Base-by-base conservation (phyloP, 768 basidiomycete genomes). In the Tephrocybe rancida region DNA sequence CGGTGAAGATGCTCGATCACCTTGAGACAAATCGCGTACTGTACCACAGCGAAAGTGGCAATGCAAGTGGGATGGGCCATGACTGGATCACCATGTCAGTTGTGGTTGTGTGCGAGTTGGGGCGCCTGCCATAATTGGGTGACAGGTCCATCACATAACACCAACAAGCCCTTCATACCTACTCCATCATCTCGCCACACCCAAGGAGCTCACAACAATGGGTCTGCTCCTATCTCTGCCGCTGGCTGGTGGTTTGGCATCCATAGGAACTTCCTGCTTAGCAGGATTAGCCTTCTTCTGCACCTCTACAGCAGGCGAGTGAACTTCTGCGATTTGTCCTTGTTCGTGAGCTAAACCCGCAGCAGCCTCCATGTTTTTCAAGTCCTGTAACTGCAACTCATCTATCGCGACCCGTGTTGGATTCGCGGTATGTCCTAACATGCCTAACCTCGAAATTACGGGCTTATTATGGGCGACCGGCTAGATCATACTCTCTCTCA, bases 381-480 rank as follows among this genome's bases (percentile, higher is more conserved):
- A 97, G 78, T 94, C 91, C 27, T 99, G 96, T 72, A 98, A 98
- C 68, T 99, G 97, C 75, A 98, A 98, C 68, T 96, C 94, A 8
- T 96, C 94, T 0, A 98, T 99, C 61, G 97, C 97, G 0, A 98
- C 95, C 39, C 88, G 95, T 64, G 88, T 98, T 52, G 95, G 95
- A 29, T 97, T 95, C 71, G 94, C 93, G 14, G 94, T 92, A 67
- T 54, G 88, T 69, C 21, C 18, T 27, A 2, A 22, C 32, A 16
- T 32, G 44, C 13, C 16, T 13, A 10, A 16, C 4, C n/a, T 21
- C 11, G 19, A 16, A 10, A 19, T 7, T 18, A 2, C 35, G 47
- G 47, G 39, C 6, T 27, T 38, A 26, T 50, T n/a, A 19, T 42
- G 13, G 21, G n/a, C 37, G 27, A 7, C 19, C 39, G 50, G 44